These are phyloP conservation scores for Begonia fuchsioides DNA, from an alignment of 306 rosid genomes.

Conservation along the genomic window DNA sequence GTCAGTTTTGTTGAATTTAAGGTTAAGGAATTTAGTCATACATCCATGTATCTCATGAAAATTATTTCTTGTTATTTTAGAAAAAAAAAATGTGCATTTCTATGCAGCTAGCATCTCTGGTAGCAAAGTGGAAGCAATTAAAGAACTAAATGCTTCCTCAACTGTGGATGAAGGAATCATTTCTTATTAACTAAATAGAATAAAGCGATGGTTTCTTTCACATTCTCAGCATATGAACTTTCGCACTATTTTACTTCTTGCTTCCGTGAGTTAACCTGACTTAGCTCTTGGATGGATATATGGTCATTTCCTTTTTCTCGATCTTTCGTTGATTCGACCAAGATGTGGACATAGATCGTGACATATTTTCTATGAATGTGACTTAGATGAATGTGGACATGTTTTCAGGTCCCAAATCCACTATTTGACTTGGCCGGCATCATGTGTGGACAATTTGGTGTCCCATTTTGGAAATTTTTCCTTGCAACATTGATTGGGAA, in stretches of 20 bases:
- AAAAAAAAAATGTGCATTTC: conserved; percentile 8
- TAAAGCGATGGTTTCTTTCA: conserved; percentile 65
- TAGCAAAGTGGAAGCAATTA: conserved; percentile 40
- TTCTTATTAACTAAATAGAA: conserved; percentile 28
- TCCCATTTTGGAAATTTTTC: conserved; percentile 82
- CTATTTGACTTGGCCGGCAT: conserved; percentile 98
- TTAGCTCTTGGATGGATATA: conserved; percentile 7
- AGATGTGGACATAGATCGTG: no score
- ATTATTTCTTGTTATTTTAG: conserved; percentile 4
- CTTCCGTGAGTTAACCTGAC: conserved; percentile 72
- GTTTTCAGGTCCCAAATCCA: conserved; percentile 90
- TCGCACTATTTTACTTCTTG: conserved; percentile 64
- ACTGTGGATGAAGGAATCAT: conserved; percentile 45
- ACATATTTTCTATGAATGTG: no score
- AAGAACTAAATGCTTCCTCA: conserved; percentile 44
- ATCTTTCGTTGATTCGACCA: no score
- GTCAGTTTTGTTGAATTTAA: no score
- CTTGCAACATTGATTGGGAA: conserved; percentile 81
- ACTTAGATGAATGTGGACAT: background rate
- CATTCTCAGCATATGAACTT: conserved; percentile 80
- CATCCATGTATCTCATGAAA: no score
- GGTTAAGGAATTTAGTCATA: no score
- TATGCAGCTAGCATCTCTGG: conserved; percentile 68
- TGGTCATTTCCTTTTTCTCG: background rate
- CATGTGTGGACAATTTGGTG: conserved; percentile 97